Evolutionary conservation across 2,329 filamentous ascomycete genomes (phyloP).

Genomic region (Verticillium klebahnii): DNA sequence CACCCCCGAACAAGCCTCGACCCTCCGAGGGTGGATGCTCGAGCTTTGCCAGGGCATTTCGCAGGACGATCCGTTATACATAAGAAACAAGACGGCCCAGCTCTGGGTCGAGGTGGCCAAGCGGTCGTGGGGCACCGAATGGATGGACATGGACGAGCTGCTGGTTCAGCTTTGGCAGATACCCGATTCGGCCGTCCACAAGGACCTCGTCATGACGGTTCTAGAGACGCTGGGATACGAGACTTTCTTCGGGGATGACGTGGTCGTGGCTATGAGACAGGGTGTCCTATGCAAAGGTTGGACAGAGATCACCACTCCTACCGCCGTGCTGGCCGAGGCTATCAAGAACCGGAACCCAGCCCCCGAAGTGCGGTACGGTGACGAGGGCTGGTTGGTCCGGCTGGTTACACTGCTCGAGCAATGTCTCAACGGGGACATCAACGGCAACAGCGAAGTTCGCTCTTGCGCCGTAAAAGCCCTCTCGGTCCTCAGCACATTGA

Average conservation of each 20-base stretch:
- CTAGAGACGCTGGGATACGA: slow-evolving; percentile 92
- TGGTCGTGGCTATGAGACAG: slow-evolving; percentile 76
- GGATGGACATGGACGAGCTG: slow-evolving; percentile 89
- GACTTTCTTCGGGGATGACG: slow-evolving; percentile 86
- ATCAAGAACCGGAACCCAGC: slow-evolving; percentile 69
- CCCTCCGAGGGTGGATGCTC: slow-evolving; percentile 72
- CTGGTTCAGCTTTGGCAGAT: slow-evolving; percentile 80
- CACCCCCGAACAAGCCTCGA: slow-evolving; percentile 59
- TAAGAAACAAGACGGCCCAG: slow-evolving; percentile 90
- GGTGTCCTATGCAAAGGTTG: slow-evolving; percentile 81
- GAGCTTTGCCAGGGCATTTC: slow-evolving; percentile 69
- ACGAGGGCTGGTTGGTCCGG: slow-evolving; percentile 83
- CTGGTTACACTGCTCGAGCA: slow-evolving; percentile 69
- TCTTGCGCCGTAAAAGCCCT: slow-evolving; percentile 72
- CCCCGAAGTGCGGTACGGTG: slow-evolving; percentile 66
- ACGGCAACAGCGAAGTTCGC: slow-evolving; percentile 62
- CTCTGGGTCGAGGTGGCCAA: slow-evolving; percentile 95
- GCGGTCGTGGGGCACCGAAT: slow-evolving; percentile 85
- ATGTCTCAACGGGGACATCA: slow-evolving; percentile 63
- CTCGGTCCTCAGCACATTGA: slow-evolving; percentile 69
- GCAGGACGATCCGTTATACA: slow-evolving; percentile 70
- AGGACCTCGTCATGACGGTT: slow-evolving; percentile 82
- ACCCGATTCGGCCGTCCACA: slow-evolving; percentile 57
- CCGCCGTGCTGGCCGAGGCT: slow-evolving; percentile 66
- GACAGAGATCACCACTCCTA: slow-evolving; percentile 89